Percentiles rank a stretch among this genome's conserved stretches.
Evolutionary conservation across 2,329 filamentous ascomycete species (phyloP).

Genomic region (Aspergillus ruber): DNA sequence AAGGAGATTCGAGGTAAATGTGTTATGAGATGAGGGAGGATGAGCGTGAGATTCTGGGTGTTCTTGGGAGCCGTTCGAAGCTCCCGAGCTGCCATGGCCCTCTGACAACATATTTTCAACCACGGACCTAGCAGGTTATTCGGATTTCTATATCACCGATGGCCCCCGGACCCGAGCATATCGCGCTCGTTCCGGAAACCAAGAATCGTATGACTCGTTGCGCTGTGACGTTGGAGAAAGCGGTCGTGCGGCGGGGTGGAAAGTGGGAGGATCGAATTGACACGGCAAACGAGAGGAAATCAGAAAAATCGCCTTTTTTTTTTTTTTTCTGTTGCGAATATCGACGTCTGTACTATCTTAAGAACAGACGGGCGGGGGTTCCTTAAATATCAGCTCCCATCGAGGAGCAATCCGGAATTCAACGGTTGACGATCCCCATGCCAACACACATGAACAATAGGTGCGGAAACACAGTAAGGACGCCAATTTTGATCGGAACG

Average conservation of each 20-base stretch:
- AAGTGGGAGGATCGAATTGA: conserved; percentile 8
- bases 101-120: conserved; percentile 41
- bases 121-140: conserved; percentile 31
- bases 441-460: conserved; percentile 5
- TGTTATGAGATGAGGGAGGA: conserved; percentile 20
- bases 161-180: conserved; percentile 37
- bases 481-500: not conserved
- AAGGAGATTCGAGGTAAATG: conserved; percentile 24
- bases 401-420: conserved; percentile 18
- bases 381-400: conserved; percentile 21
- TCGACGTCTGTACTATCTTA: conserved; percentile 15
- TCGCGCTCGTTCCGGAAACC: conserved; percentile 37
- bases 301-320: not conserved
- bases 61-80: conserved; percentile 24
- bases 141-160: conserved; percentile 29
- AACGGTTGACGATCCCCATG: conserved; percentile 20
- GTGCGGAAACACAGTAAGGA: not conserved
- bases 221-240: conserved; percentile 4
- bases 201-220: conserved; percentile 9
- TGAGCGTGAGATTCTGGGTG: conserved; percentile 20
- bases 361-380: conserved; percentile 25
- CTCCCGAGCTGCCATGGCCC: conserved; percentile 32
- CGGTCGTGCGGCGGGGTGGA: not conserved
- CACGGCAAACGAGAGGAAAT: not conserved
- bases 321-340: not conserved